Evolutionary conservation across 345 rosid species (phyloP), one percentile per base, ranked within the genome.

Genomic region (Acer yangbiense): DNA sequence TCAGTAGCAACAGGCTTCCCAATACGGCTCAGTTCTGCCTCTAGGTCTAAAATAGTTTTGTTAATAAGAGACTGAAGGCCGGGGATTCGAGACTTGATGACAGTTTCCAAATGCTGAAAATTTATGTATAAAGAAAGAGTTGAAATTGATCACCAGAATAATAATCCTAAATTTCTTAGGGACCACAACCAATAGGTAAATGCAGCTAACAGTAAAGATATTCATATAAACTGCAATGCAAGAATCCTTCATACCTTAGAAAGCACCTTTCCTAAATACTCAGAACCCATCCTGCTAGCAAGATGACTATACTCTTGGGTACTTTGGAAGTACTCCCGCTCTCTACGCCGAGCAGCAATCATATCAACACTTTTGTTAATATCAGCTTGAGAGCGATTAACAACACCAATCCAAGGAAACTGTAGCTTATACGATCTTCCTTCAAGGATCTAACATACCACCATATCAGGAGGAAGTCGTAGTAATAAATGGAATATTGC

Each of bases 381-480:
- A 77, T 93, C 99, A 87, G 98, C 98, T 85, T 93, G 99, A 79
- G 99, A 95, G 80, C 98, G 98, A 83, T 95, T 95, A 52, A 95
- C 99, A 78, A 95, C 97, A 63, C 99, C 99, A 71, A 95, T 86
- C 99, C 99, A 95, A 68, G 97, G 96, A 84, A 54, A 95, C 80
- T 90, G 92, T 71, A 95, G 87, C 84, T 90, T 92, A 82, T 93
- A 95, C 77, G 97, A 82, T 80, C 80, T 91, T 82, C 96, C 99
- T 90, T 93, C 99, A 79, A 95, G 90, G 72, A 95, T 93, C 98
- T 95, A 71, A 70, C 81, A 76, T 69, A 54, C 66, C 70, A 64
- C 71, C 50, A 71, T 63, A 74, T 63, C 44, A 54, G 46, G 48
- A 78, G 61, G 73, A 65, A 82, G 43, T n/a, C 65, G 74, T 52